phyloP scores from a whole-genome alignment of 1,284 basidiomycete genomes.

The Singerocomus inundabilis region DNA sequence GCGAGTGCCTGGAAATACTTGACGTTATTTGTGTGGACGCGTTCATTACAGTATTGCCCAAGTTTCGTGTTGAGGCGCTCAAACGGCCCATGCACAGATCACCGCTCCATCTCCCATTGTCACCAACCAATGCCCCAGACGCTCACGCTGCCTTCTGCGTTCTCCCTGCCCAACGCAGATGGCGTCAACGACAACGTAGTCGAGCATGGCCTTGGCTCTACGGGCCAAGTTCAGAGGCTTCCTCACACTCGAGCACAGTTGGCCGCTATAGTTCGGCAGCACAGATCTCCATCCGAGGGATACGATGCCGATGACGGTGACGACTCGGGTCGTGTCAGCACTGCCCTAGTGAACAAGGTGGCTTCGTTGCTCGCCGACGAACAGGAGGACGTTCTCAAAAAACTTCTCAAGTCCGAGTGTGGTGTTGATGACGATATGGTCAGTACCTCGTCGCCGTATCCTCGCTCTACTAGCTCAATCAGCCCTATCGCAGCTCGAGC shows the following conservation, averaged over 20 bases:
- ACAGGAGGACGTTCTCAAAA: slow-evolving; percentile 83
- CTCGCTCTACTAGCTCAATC: slow-evolving; percentile 15
- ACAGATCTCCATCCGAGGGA: slow-evolving; percentile 51
- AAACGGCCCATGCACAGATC: slow-evolving; percentile 27
- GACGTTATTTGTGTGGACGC: slow-evolving; percentile 25
- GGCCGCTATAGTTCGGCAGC: slow-evolving; percentile 64
- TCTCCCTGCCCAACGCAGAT: slow-evolving; percentile 11
- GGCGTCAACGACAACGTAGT: slow-evolving; percentile 19
- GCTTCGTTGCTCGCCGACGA: slow-evolving; percentile 74
- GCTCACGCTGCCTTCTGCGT: slow-evolving; percentile 25
- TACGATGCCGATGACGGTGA: slow-evolving; percentile 62
- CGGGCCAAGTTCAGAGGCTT: slow-evolving; percentile 46
- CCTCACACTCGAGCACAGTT: slow-evolving; percentile 80
- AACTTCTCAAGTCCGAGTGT: slow-evolving; percentile 66
- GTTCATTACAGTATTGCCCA: slow-evolving; percentile 12
- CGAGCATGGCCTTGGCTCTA: slow-evolving; percentile 16
- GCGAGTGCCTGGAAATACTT: slow-evolving; percentile 4
- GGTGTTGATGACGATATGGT: slow-evolving; percentile 77
- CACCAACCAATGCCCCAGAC: slow-evolving; percentile 27
- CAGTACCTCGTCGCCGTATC: slow-evolving; percentile 20
- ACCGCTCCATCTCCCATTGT: slow-evolving; percentile 13
- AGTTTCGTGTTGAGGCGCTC: slow-evolving; percentile 24
- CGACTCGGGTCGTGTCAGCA: slow-evolving; percentile 50
- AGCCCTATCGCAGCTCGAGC: slow-evolving; percentile 56
- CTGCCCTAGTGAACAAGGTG: slow-evolving; percentile 63